phyloP scores from a whole-genome alignment of 208 protist genomes.

The Phytomonas serpens region DNA sequence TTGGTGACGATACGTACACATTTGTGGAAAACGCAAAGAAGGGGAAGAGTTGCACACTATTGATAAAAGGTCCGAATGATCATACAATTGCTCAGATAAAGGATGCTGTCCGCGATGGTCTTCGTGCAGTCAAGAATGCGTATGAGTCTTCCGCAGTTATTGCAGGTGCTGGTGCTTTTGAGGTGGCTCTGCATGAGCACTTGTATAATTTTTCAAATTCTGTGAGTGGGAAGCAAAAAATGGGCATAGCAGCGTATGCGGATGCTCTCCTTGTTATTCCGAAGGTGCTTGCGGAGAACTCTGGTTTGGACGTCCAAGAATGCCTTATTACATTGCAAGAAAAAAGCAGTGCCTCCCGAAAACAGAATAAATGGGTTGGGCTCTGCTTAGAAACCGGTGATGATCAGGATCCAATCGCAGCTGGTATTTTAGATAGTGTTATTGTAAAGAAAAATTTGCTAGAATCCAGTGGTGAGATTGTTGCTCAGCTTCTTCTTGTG shows the following conservation, averaged over 20 bases:
- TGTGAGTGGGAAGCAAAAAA: constrained; percentile 88
- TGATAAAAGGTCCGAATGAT: constrained; percentile 99
- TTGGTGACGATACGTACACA: constrained; percentile 99
- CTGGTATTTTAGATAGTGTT: constrained; percentile 98
- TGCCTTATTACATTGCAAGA: constrained; percentile 95
- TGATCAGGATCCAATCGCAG: constrained; percentile 88
- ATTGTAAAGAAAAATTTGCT: constrained; percentile 98
- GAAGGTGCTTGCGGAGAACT: constrained; percentile 98
- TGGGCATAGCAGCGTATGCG: constrained; percentile 98
- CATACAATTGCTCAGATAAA: constrained; percentile 99
- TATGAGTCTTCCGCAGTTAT: constrained; percentile 94
- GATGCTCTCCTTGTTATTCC: constrained; percentile 98
- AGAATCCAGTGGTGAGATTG: constrained; percentile 94
- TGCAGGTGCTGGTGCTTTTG: constrained; percentile 98
- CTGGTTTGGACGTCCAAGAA: constrained; percentile 97
- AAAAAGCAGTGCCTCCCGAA: constrained; percentile 53
- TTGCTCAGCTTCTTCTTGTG: constrained; percentile 97
- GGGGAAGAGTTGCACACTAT: constrained; percentile 97
- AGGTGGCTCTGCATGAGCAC: constrained; percentile 92
- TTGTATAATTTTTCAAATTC: constrained; percentile 89
- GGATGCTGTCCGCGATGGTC: constrained; percentile 98
- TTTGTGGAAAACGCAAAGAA: constrained; percentile 98
- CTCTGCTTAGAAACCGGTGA: constrained; percentile 97
- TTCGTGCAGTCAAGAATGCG: constrained; percentile 98
- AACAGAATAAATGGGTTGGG: constrained; percentile 82